A percentile compares a stretch with the other conserved stretches of the same genome.
These are phyloP conservation scores for Paspalum vaginatum DNA, from an alignment of 176 grass and related monocot genomes.

Conservation along the genomic window DNA sequence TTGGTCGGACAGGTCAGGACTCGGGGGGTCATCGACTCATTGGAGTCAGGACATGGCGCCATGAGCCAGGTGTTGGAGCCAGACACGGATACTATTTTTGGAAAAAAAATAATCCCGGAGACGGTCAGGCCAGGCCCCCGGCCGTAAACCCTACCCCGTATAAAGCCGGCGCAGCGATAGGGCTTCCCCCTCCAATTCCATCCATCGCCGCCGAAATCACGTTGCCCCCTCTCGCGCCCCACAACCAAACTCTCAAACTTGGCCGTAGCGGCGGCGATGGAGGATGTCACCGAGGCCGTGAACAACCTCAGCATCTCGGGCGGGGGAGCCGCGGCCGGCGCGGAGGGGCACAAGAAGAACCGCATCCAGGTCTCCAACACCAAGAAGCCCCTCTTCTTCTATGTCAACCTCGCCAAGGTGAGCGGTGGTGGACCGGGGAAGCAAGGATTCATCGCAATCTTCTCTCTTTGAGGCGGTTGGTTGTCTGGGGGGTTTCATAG, in stretches of 20 bases:
- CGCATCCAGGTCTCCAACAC: slow-evolving; percentile 93
- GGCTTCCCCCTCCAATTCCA: neutral
- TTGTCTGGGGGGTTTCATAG: neutral
- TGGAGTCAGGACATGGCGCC: no score
- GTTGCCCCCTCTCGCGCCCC: neutral
- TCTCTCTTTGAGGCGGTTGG: no score
- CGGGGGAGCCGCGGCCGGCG: neutral
- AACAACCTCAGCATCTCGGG: slow-evolving; percentile 60
- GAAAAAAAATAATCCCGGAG: neutral
- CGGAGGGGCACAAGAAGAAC: slow-evolving; percentile 83
- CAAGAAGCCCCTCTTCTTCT: slow-evolving; percentile 99
- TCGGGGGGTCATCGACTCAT: no score
- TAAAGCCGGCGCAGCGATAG: slow-evolving; percentile 32
- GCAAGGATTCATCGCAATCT: neutral
- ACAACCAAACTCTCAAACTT: slow-evolving; percentile 16
- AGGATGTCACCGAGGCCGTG: slow-evolving; percentile 76
- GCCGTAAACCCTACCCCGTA: slow-evolving; percentile 51
- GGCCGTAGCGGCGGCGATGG: slow-evolving; percentile 49
- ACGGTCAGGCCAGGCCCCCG: neutral
- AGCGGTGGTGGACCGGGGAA: neutral
- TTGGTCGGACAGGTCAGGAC: no score
- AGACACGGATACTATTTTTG: neutral
- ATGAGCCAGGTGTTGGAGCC: neutral
- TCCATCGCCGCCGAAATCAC: slow-evolving; percentile 47
- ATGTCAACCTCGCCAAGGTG: slow-evolving; percentile 98